Conservation (phyloP, 1,284 basidiomycete genomes). For the Apiotrichum domesticum region DNA sequence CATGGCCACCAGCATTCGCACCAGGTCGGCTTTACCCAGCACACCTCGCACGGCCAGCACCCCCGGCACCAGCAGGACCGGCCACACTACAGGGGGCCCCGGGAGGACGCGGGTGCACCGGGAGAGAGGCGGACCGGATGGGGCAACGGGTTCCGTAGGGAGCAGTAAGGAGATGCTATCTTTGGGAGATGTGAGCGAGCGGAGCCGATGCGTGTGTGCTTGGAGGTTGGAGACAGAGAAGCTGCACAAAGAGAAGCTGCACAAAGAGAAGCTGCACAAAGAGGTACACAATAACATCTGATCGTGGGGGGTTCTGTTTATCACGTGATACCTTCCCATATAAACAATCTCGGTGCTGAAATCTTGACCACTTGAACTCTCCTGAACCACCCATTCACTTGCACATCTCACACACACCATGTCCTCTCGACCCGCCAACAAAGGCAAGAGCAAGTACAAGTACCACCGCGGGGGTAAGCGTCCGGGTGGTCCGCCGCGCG, state of each 20-base stretch:
- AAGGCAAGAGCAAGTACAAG: not conserved
- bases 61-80: conserved; percentile 6
- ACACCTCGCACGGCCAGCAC: conserved; percentile 2
- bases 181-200: no score
- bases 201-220: no score
- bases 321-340: no score
- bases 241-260: no score
- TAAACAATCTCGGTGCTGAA: no score
- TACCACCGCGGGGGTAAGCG: conserved; percentile 1
- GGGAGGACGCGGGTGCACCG: conserved; percentile 11
- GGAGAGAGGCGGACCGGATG: conserved; percentile 10
- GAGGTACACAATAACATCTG: no score
- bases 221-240: no score
- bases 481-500: conserved; percentile 5
- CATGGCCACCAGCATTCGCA: not conserved
- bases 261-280: no score
- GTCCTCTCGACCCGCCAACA: not conserved
- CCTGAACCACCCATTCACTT: no score
- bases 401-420: not conserved
- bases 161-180: conserved; percentile 1
- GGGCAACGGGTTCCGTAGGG: conserved; percentile 20
- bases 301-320: no score
- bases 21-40: not conserved
- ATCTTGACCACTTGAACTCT: no score
- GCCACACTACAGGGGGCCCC: conserved; percentile 8